phyloP scores from a whole-genome alignment of 495 filamentous ascomycete species.

The Neurospora sp. region DNA sequence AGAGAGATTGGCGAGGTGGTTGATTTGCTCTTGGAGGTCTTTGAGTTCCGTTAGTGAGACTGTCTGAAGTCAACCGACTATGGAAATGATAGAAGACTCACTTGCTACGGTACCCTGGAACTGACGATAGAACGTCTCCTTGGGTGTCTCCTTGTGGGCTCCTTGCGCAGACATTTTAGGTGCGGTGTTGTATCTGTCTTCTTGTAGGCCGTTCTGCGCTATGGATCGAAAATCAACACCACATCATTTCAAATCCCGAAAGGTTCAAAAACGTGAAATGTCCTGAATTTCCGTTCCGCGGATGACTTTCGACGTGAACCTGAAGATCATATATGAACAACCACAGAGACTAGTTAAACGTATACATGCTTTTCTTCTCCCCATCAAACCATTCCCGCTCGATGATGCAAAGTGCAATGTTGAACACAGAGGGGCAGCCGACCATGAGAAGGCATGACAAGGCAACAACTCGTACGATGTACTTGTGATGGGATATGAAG shows the following conservation, averaged over 20 bases:
- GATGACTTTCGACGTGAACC: neutral
- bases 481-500: neutral
- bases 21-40: constrained; percentile 36
- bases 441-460: neutral
- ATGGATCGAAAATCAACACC: neutral
- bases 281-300: neutral
- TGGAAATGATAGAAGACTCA: constrained; percentile 20
- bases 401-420: neutral
- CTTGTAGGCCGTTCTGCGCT: neutral
- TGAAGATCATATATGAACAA: no score
- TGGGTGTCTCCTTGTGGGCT: constrained; percentile 33
- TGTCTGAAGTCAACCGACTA: neutral
- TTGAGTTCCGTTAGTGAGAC: neutral
- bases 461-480: neutral
- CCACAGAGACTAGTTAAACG: neutral
- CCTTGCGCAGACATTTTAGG: neutral
- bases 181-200: neutral
- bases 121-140: constrained; percentile 69
- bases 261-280: neutral
- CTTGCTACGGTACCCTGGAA: constrained; percentile 65
- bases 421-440: neutral
- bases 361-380: neutral
- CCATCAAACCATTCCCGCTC: neutral
- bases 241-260: neutral
- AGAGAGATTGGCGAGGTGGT: constrained; percentile 22